Conservation (phyloP, 805 yeast genomes). For the Pichia kluyveri region DNA sequence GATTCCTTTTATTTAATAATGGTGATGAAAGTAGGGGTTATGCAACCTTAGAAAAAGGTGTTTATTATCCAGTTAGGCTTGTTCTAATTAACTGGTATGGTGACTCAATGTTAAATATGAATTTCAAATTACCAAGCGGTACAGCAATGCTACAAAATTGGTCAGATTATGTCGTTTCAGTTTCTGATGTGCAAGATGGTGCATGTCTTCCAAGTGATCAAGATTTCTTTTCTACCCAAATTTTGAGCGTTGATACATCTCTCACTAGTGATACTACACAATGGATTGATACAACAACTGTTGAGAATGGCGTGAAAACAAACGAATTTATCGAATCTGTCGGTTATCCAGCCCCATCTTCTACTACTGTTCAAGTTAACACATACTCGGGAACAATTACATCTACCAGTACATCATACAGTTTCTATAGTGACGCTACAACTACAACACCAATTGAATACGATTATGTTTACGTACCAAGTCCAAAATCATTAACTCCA, state of each 20-base stretch:
- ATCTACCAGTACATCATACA: not conserved
- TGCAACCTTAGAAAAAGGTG: slow-evolving; percentile 3
- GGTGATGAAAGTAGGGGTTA: not conserved
- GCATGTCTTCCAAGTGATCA: not conserved
- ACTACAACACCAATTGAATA: not conserved
- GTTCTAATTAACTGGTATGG: slow-evolving; percentile 1
- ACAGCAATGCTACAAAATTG: not conserved
- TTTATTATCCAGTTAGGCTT: slow-evolving; percentile 5
- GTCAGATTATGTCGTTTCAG: not conserved
- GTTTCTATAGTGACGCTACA: not conserved
- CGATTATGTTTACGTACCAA: not conserved
- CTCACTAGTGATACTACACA: not conserved
- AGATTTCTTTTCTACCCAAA: not conserved
- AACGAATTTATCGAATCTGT: not conserved
- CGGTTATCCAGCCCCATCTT: not conserved
- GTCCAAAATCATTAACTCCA: not conserved
- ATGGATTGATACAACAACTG: not conserved
- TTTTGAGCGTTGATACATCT: not conserved
- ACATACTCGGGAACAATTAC: not conserved
- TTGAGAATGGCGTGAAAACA: not conserved
- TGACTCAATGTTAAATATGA: not conserved
- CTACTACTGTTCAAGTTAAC: not conserved
- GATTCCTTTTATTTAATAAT: not conserved
- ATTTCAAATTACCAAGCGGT: not conserved
- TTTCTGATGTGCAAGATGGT: not conserved